Evolutionary conservation across 2,329 filamentous ascomycete genomes (phyloP), one percentile per base, ranked within the genome.

Genomic region (Xylariaceae sp.): DNA sequence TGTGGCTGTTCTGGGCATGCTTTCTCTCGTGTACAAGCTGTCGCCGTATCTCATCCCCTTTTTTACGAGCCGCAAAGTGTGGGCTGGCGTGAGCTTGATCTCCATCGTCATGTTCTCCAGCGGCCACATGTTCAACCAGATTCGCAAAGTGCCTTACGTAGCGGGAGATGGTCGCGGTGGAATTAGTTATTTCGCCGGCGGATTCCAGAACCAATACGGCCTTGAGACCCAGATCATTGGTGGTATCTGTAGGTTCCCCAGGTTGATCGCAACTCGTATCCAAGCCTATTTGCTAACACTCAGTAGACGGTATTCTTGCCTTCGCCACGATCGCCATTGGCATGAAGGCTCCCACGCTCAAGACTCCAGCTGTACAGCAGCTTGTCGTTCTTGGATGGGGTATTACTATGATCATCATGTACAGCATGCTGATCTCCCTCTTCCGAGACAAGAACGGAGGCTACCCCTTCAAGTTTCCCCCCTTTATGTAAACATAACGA

Each of bases 81-180:
- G 94, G 94, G 92, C 93, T 23, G 90, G 89, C 18, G 76, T 95
- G 69, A 96, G 89, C 74, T 79, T 99, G 66, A 92, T 97, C 69
- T 81, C 87, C 11, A 92, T 99, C 64, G 83, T 99, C 48, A 80
- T 97, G 59, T 99, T 97, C 77, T 97, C 89, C 51, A 94, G 89
- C 68, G 95, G 94, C 45, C 92, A 97, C 76, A 99, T 99, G 95
- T 99, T 95, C 82, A 99, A 97, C 75, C 92, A 97, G 72, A 99
- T 99, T 71, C 86, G 95, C 68, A 93, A 94, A 74, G 90, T 95
- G 2, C 94, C 94, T 2, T 99, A 99, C 69, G 91, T 97, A 37
- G 82, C 86, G 48, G 89, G 88, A 48, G 87, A 97, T 72, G 90
- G 91, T 44, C 86, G 83, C 57, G 94, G 94, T 15, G 92, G 92